Evolutionary conservation across 78 protist species (phyloP).

Genomic region (Dictyostelium citrinum): DNA sequence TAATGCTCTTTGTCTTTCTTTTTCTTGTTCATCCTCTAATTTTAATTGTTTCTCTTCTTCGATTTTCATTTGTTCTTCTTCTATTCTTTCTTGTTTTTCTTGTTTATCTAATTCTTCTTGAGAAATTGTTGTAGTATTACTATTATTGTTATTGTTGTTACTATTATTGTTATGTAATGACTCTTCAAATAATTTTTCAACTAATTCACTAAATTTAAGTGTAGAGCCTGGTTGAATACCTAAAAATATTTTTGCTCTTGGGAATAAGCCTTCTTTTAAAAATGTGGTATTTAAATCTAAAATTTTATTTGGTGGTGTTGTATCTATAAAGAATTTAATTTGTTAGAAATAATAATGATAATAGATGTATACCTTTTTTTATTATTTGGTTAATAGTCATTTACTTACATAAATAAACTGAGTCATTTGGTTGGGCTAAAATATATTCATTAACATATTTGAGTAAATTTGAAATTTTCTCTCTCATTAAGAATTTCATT

Average conservation of each 20-base stretch:
- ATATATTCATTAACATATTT: background rate
- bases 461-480: background rate
- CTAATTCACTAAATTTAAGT: background rate
- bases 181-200: conserved; percentile 5
- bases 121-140: background rate
- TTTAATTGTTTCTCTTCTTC: background rate
- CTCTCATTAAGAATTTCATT: conserved; percentile 40
- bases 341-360: background rate
- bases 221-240: background rate
- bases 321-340: background rate
- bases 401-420: conserved; percentile 54
- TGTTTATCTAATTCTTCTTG: background rate
- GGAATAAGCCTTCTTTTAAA: conserved; percentile 8
- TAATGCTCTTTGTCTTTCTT: background rate
- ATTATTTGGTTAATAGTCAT: too few relatives aligned
- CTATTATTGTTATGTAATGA: background rate
- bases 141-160: background rate
- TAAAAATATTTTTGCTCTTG: conserved; percentile 42
- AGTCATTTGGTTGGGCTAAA: conserved; percentile 5
- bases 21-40: background rate
- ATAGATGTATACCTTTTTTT: too few relatives aligned
- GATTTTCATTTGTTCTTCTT: background rate
- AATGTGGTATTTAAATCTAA: conserved; percentile 1
- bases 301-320: conserved; percentile 56
- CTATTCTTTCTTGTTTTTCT: background rate